phyloP scores from a whole-genome alignment of 2,329 filamentous ascomycete genomes.

The Rhynchosporium graminicola region DNA sequence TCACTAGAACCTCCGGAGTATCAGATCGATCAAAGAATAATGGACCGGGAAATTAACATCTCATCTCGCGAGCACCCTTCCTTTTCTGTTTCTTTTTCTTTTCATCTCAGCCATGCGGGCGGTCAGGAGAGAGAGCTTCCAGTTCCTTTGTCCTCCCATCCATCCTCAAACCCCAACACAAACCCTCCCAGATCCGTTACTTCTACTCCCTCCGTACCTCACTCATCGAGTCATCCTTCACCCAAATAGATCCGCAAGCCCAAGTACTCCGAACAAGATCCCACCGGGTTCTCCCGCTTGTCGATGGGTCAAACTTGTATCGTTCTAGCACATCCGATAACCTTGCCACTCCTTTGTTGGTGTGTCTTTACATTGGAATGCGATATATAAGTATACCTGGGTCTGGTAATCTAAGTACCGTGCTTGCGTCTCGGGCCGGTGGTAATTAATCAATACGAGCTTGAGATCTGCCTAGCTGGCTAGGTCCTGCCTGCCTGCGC shows the following conservation, averaged over 20 bases:
- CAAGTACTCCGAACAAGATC: too few relatives aligned
- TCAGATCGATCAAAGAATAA: too few relatives aligned
- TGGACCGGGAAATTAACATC: too few relatives aligned
- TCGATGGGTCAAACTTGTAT: constrained; percentile 9
- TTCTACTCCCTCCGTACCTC: background rate
- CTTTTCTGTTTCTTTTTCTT: background rate
- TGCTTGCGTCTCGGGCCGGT: background rate
- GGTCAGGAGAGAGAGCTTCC: background rate
- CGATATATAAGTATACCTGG: too few relatives aligned
- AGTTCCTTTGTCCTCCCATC: background rate
- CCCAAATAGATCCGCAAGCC: too few relatives aligned
- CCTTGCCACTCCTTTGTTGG: constrained; percentile 4
- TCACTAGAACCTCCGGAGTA: too few relatives aligned
- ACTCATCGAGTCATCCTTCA: background rate
- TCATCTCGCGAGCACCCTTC: background rate
- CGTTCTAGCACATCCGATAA: too few relatives aligned
- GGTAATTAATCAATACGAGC: constrained; percentile 5
- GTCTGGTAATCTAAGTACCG: too few relatives aligned
- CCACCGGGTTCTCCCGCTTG: background rate
- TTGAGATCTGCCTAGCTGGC: background rate
- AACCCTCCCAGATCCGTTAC: background rate
- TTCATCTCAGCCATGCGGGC: background rate
- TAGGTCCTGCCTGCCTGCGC: constrained; percentile 4
- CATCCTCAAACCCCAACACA: background rate
- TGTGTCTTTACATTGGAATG: background rate